These are phyloP conservation scores for Aspergillus sclerotioniger DNA, from an alignment of 495 filamentous ascomycete species.

Conservation along the genomic window DNA sequence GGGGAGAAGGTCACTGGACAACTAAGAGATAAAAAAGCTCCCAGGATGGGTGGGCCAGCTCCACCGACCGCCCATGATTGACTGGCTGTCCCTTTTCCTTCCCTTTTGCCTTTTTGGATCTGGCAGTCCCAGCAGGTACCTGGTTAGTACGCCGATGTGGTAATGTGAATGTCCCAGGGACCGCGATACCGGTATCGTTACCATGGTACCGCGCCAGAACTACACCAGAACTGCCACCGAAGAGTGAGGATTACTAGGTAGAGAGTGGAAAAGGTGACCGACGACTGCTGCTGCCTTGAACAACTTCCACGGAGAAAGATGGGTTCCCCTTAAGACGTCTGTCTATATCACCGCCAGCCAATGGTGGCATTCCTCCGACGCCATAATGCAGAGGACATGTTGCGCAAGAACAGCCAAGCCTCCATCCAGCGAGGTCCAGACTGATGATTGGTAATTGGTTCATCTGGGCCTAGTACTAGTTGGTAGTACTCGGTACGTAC, in stretches of 20 bases:
- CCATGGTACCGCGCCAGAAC: background rate
- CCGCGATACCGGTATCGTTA: background rate
- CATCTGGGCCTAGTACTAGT: slow-evolving; percentile 1
- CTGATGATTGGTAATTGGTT: slow-evolving; percentile 1
- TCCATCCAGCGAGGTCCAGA: background rate
- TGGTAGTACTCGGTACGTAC: background rate
- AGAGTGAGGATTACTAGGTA: background rate
- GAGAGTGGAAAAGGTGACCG: background rate
- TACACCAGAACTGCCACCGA: background rate
- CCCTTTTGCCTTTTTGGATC: slow-evolving; percentile 9
- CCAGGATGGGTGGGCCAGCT: slow-evolving; percentile 17
- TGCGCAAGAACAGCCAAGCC: slow-evolving; percentile 11
- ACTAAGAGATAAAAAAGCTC: slow-evolving; percentile 16
- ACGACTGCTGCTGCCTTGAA: background rate
- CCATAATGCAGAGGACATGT: slow-evolving; percentile 8
- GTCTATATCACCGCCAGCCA: background rate
- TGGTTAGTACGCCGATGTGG: background rate
- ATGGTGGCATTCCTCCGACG: slow-evolving; percentile 10
- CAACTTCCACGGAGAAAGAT: background rate
- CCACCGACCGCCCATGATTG: slow-evolving; percentile 13
- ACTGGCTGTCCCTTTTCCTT: slow-evolving; percentile 12
- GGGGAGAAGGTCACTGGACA: slow-evolving; percentile 16
- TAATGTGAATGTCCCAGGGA: background rate
- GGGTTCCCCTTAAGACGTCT: background rate
- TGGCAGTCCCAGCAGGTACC: background rate